Conservation (phyloP, 2,329 filamentous ascomycete genomes). For the Aaosphaeria arxii region DNA sequence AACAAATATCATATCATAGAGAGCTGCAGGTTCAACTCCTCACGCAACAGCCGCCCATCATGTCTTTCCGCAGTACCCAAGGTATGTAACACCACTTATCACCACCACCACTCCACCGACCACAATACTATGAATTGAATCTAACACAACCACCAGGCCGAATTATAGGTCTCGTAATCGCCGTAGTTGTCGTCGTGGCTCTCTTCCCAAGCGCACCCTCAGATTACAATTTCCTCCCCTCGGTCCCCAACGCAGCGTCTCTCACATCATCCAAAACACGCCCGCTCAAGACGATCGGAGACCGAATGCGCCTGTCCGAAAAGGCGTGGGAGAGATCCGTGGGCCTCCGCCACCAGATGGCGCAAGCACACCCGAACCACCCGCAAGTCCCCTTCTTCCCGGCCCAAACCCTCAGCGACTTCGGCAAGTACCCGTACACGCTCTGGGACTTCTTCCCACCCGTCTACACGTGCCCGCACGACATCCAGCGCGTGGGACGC, state of each 20-base stretch:
- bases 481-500: conserved; percentile 29
- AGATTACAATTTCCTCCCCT: not conserved
- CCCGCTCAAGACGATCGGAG: conserved; percentile 9
- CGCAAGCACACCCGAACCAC: conserved; percentile 20
- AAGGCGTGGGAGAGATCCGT: conserved; percentile 28
- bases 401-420: conserved; percentile 13
- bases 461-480: conserved; percentile 32
- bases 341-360: conserved; percentile 24
- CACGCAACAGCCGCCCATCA: no score
- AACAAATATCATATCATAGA: no score
- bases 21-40: no score
- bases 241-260: not conserved
- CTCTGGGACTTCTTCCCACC: conserved; percentile 34
- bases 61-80: no score
- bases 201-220: not conserved
- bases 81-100: no score
- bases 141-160: not conserved
- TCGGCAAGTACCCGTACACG: conserved; percentile 29
- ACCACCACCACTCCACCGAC: no score
- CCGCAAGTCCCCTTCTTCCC: conserved; percentile 31
- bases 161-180: not conserved
- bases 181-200: not conserved
- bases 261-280: not conserved
- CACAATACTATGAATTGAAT: no score
- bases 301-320: conserved; percentile 28